phyloP scores from a whole-genome alignment of 2,329 filamentous ascomycete genomes.

The Fusarium dimerum region DNA sequence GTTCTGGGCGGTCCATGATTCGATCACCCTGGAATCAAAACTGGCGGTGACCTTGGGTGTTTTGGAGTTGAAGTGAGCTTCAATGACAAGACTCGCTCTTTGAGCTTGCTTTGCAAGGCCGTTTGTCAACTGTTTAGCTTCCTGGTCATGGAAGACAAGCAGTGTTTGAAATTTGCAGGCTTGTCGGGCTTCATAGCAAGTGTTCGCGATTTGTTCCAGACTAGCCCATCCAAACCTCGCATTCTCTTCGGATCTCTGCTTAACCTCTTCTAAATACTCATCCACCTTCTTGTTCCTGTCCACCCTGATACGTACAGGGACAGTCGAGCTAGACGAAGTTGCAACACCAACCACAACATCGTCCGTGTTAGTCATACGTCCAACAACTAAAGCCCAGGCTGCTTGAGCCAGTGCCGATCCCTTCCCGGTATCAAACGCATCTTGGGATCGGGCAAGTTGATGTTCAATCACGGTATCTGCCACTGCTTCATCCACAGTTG shows the following conservation, averaged over 20 bases:
- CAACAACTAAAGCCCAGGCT: constrained; percentile 52
- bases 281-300: constrained; percentile 22
- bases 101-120: neutral
- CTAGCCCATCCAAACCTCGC: constrained; percentile 22
- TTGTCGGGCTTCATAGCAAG: constrained; percentile 7
- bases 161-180: constrained; percentile 32
- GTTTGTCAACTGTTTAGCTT: neutral
- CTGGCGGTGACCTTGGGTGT: neutral
- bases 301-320: constrained; percentile 41
- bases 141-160: constrained; percentile 28
- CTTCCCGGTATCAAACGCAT: constrained; percentile 18
- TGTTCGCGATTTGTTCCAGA: constrained; percentile 22
- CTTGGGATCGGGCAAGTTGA: neutral
- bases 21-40: constrained; percentile 4
- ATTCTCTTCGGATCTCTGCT: constrained; percentile 16
- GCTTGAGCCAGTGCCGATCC: constrained; percentile 29
- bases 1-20: neutral
- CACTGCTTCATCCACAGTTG: neutral
- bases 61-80: neutral
- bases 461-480: neutral
- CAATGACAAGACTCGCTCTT: constrained; percentile 1
- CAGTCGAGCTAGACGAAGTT: constrained; percentile 40
- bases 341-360: constrained; percentile 46
- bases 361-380: constrained; percentile 38
- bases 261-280: constrained; percentile 10